A percentile compares a stretch with the other conserved stretches of the same genome.
phyloP scores from a whole-genome alignment of 306 rosid species.

The Hippophae tibetana region DNA sequence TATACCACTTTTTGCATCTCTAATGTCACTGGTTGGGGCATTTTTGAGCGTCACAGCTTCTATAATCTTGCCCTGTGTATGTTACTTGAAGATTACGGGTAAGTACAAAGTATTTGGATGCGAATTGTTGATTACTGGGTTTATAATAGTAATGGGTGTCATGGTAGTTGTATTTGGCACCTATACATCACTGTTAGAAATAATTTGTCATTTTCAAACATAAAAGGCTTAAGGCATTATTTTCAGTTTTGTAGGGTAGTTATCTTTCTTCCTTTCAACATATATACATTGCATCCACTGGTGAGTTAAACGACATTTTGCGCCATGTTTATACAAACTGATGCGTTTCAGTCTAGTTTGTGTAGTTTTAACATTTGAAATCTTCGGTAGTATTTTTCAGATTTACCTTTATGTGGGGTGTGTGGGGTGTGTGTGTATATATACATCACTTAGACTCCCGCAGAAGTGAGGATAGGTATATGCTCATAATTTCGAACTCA shows the following conservation, averaged over 20 bases:
- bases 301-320: too few species aligned
- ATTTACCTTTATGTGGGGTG: too few species aligned
- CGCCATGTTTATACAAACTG: too few species aligned
- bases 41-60: slow-evolving; percentile 30
- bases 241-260: neutral
- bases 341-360: too few species aligned
- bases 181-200: slow-evolving; percentile 37
- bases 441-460: too few species aligned
- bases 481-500: too few species aligned
- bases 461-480: too few species aligned
- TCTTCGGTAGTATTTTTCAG: too few species aligned
- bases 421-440: too few species aligned
- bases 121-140: slow-evolving; percentile 21
- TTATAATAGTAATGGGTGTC: slow-evolving; percentile 28
- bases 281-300: too few species aligned
- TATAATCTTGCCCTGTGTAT: slow-evolving; percentile 54
- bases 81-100: slow-evolving; percentile 64
- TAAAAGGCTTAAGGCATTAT: neutral
- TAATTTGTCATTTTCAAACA: slow-evolving; percentile 19
- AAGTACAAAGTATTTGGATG: slow-evolving; percentile 18
- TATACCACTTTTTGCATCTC: slow-evolving; percentile 50
- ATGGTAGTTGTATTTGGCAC: slow-evolving; percentile 38
- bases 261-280: neutral
- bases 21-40: slow-evolving; percentile 75
- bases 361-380: too few species aligned